Base-by-base conservation (phyloP, 257 asterid species). In the Ilex aquifolium region DNA sequence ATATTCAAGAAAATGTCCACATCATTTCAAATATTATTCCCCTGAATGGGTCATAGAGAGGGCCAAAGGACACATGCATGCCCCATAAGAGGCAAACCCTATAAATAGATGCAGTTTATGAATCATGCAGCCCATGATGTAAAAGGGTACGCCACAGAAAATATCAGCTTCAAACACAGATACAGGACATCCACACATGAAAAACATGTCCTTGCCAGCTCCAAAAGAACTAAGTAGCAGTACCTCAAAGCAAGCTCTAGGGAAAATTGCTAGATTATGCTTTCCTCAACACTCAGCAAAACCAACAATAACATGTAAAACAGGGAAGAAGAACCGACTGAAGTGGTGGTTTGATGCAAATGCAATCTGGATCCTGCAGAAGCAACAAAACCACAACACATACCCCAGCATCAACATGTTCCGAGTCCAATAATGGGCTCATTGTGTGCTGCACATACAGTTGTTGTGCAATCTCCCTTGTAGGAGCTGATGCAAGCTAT, bases 341-440 rank as follows among this genome's bases (percentile, higher is more conserved):
- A 11, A 10, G n/a, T 3, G 10, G 52, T 10, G 13, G n/a, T 10
- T 10, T 2, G 13, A 46, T 46, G n/a, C 52, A 46, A 46, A 46
- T 46, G n/a, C 13, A 8, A 70, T 44, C 21, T 49, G 17, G 13
- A 44, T 60, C 15, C 60, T 32, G 68, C 60, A 73, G 61, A 59
- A 61, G 16, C 31, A 6, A 54, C 0, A 61, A 60, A 21, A 57
- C 5, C 42, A 36, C 8, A 36, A 8, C 8, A 65, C 80, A 79
- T 71, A 86, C 96, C 94, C 99, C 99, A 5, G 97, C 77, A 74
- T 92, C 97, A 75, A 89, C 90, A 72, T 88, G 95, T 59, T 81
- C 74, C 54, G 91, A 63, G 57, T 97, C 97, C 78, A 89, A 77
- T 74, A 87, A 67, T 5, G 91, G 86, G 62, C 83, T 70, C 84